These are phyloP conservation scores for Tuber melanosporum DNA, from an alignment of 495 filamentous ascomycete genomes.

Conservation along the genomic window DNA sequence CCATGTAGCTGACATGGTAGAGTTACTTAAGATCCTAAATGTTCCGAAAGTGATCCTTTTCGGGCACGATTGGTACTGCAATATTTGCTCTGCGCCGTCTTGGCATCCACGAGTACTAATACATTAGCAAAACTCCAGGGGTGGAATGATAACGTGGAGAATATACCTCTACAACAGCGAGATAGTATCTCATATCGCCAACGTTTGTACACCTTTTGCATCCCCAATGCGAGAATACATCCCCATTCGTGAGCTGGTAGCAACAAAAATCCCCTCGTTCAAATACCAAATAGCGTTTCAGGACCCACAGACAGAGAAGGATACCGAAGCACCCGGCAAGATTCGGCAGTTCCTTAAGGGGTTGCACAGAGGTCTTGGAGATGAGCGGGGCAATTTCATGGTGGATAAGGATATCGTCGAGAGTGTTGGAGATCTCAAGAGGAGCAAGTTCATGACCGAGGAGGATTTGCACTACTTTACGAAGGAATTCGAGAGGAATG, in stretches of 20 bases:
- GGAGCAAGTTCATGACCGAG: slow-evolving; percentile 53
- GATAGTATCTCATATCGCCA: slow-evolving; percentile 65
- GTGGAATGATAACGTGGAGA: slow-evolving; percentile 56
- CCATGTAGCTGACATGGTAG: slow-evolving; percentile 62
- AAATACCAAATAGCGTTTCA: slow-evolving; percentile 75
- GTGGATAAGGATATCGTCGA: slow-evolving; percentile 49
- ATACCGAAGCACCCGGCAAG: slow-evolving; percentile 51
- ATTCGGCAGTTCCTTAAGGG: slow-evolving; percentile 62
- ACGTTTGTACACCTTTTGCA: slow-evolving; percentile 68
- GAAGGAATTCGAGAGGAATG: slow-evolving; percentile 60
- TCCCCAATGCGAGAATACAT: slow-evolving; percentile 49
- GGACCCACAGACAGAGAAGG: slow-evolving; percentile 57
- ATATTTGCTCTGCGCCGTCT: slow-evolving; percentile 40
- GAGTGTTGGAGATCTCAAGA: slow-evolving; percentile 48
- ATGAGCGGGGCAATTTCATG: slow-evolving; percentile 41
- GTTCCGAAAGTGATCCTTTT: slow-evolving; percentile 61
- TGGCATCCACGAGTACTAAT: background rate
- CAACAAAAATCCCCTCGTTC: slow-evolving; percentile 43
- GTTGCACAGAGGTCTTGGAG: slow-evolving; percentile 58
- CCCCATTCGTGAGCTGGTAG: slow-evolving; percentile 24
- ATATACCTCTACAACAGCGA: slow-evolving; percentile 65
- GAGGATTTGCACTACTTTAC: slow-evolving; percentile 74
- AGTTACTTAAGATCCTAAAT: slow-evolving; percentile 55
- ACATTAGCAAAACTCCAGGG: slow-evolving; percentile 42
- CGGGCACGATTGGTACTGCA: slow-evolving; percentile 75